Conservation (phyloP, 345 rosid genomes). For the Bruguiera sexangula region DNA sequence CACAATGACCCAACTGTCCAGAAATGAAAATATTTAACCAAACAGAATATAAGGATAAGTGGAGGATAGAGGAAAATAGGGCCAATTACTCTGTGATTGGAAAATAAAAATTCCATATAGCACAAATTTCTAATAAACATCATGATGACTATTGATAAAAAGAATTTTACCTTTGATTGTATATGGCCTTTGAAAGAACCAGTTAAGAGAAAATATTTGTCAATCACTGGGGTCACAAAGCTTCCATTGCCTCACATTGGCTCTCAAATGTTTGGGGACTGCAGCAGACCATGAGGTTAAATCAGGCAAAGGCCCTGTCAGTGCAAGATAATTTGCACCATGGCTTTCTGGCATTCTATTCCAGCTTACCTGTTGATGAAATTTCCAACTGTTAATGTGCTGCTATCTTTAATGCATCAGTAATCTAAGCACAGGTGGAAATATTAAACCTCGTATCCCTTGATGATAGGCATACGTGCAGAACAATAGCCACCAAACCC, state of each 20-base stretch:
- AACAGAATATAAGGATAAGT: too few species aligned
- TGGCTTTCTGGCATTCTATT: slow-evolving; percentile 50
- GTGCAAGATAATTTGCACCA: slow-evolving; percentile 61
- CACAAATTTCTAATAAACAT: not conserved
- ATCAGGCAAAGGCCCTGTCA: slow-evolving; percentile 73
- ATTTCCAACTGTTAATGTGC: slow-evolving; percentile 7
- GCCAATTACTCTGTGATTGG: too few species aligned
- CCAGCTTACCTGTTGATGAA: slow-evolving; percentile 53
- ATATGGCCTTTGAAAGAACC: not conserved
- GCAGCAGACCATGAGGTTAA: slow-evolving; percentile 51
- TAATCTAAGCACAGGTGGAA: too few species aligned
- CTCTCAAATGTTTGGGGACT: slow-evolving; percentile 50
- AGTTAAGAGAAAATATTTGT: not conserved
- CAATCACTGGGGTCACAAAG: slow-evolving; percentile 33
- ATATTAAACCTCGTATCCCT: not conserved
- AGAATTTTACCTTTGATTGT: not conserved
- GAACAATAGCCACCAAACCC: too few species aligned
- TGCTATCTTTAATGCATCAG: not conserved
- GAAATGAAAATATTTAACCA: too few species aligned
- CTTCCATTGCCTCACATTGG: slow-evolving; percentile 62
- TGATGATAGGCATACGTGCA: too few species aligned
- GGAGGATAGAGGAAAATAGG: too few species aligned
- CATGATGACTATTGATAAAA: not conserved
- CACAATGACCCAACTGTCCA: too few species aligned
- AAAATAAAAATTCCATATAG: too few species aligned